These are phyloP conservation scores for Pichia sp. DNA, from an alignment of 1,139 yeast genomes.

Conservation along the genomic window DNA sequence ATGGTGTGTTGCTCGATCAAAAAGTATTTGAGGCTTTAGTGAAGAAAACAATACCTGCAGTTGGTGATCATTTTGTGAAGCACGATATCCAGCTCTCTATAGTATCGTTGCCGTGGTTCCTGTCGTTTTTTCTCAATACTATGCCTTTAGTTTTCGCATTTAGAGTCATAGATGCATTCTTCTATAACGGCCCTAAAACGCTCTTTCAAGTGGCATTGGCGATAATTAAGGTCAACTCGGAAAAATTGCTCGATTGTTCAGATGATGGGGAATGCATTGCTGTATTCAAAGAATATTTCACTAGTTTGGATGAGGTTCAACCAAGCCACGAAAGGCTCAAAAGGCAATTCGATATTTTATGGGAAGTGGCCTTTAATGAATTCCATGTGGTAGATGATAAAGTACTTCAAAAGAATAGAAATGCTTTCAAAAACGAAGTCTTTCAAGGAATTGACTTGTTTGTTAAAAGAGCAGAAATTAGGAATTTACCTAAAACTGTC, in stretches of 20 bases:
- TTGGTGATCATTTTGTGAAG: conserved; percentile 76
- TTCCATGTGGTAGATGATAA: conserved; percentile 77
- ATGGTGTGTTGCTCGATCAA: conserved; percentile 92
- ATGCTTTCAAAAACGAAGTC: conserved; percentile 69
- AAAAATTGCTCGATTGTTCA: conserved; percentile 66
- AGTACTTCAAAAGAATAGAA: conserved; percentile 63
- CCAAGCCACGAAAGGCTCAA: conserved; percentile 61
- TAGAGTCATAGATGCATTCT: conserved; percentile 85
- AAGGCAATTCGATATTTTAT: conserved; percentile 82
- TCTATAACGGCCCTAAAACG: conserved; percentile 84
- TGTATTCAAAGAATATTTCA: conserved; percentile 76
- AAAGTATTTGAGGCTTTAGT: conserved; percentile 88
- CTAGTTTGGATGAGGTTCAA: conserved; percentile 66
- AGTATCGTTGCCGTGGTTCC: conserved; percentile 93
- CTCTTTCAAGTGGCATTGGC: conserved; percentile 93
- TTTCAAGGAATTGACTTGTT: conserved; percentile 82
- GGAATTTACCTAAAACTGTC: conserved; percentile 73
- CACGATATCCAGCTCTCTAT: conserved; percentile 92
- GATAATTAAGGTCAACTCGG: conserved; percentile 80
- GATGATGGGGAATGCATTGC: conserved; percentile 94
- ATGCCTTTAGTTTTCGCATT: conserved; percentile 95
- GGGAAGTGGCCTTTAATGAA: conserved; percentile 90
- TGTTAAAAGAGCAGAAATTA: conserved; percentile 85
- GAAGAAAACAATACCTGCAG: conserved; percentile 80
- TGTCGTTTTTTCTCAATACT: conserved; percentile 82